Evolutionary conservation across 257 asterid genomes (phyloP).

Genomic region (Przewalskia tangutica): DNA sequence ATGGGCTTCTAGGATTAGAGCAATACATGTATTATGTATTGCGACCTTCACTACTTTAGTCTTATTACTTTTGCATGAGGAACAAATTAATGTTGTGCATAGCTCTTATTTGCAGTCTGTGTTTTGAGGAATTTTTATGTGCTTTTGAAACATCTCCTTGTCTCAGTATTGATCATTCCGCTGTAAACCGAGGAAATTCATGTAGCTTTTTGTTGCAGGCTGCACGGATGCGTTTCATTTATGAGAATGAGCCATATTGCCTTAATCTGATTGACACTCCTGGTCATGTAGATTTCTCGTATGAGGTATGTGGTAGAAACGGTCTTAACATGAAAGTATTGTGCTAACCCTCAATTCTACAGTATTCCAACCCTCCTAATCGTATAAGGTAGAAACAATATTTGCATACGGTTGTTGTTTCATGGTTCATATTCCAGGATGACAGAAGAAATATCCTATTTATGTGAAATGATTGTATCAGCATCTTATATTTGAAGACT

Average conservation of each 20-base stretch:
- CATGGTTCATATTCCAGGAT: too few species aligned
- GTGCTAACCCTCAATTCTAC: not conserved
- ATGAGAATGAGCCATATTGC: constrained; percentile 53
- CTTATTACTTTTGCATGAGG: not conserved
- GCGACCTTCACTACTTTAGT: not conserved
- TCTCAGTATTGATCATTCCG: not conserved
- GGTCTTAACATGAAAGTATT: not conserved
- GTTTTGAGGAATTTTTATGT: not conserved
- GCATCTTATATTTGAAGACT: not conserved
- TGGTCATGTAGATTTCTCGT: constrained; percentile 99
- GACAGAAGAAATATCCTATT: not conserved
- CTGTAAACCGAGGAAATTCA: not conserved
- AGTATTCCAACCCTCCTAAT: not conserved
- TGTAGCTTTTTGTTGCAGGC: constrained; percentile 44
- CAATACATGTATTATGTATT: not conserved
- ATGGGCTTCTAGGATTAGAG: not conserved
- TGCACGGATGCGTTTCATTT: constrained; percentile 84
- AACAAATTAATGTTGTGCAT: not conserved
- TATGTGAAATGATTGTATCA: not conserved
- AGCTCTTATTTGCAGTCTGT: not conserved
- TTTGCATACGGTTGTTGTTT: not conserved
- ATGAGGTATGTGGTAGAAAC: constrained; percentile 54
- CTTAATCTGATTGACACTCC: constrained; percentile 98
- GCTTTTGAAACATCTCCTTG: not conserved
- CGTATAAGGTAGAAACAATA: not conserved